Base-by-base conservation (phyloP, 2,329 filamentous ascomycete species). In the Pseudocercospora crystallina region DNA sequence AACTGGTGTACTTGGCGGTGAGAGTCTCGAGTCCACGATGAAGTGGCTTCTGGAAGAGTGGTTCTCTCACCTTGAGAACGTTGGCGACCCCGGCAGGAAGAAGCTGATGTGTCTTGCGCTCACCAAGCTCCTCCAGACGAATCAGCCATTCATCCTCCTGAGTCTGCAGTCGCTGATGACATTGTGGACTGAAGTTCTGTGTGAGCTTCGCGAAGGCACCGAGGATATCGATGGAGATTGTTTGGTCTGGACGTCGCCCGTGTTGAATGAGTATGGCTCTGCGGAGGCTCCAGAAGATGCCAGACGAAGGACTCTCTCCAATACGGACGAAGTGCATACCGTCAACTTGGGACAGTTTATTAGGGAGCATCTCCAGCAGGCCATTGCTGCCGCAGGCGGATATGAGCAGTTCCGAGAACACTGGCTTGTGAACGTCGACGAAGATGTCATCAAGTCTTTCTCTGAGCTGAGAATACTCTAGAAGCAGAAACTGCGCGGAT, bases 91-190 rank as follows among this genome's bases (percentile, higher is more conserved):
- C 1, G 78, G 81, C 15, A 76, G 81, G 8, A 80, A 83, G 62
- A 94, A 94, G 69, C 76, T 94, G 13, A 87, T 85, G 57, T 80
- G 85, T 20, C 74, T 94, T 3, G 87, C 82, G 0, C 75, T 92
- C 11, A 90, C 88, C 1, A 80, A 86, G 2, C 73, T 94, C 1
- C 72, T 89, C 10, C 85, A 89, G 65, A 76, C 86, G 1, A 76
- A 78, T 0, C 77, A 80, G 20, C 64, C 80, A 0, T 78, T 63
- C 46, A 62, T 70, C 20, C 57, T 70, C 15, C 43, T 53, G 13
- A 62, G 56, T 33, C 73, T 94, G 48, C 89, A 94, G 67, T 85
- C 85, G 62, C 83, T 88, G 61, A 83, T 94, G 62, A 77, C 78
- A 1, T 79, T 90, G 72, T 94, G 89, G 89, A 87, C 85, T 1